phyloP scores from a whole-genome alignment of 306 rosid species.

The Cucurbita moschata region DNA sequence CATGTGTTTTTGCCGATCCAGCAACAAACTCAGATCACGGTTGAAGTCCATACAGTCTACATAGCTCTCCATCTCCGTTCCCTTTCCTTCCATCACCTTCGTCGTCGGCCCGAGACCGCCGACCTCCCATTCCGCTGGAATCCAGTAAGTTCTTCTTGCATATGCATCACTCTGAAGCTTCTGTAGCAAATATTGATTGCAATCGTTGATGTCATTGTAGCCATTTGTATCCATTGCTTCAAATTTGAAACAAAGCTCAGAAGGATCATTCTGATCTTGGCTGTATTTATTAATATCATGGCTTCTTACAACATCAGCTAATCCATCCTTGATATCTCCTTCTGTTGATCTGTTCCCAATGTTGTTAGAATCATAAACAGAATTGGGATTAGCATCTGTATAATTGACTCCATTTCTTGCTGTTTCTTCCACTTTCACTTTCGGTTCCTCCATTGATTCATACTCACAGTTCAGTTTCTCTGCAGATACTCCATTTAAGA shows the following conservation, averaged over 20 bases:
- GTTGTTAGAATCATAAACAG: slow-evolving; percentile 8
- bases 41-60: not conserved
- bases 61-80: not conserved
- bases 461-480: not conserved
- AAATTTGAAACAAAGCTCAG: not conserved
- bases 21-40: not conserved
- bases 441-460: slow-evolving; percentile 1
- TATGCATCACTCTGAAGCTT: not conserved
- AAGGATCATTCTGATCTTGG: not conserved
- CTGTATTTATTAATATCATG: not conserved
- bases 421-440: not conserved
- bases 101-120: not conserved
- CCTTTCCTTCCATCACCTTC: slow-evolving; percentile 8
- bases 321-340: slow-evolving; percentile 16
- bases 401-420: not conserved
- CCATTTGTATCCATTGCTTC: not conserved
- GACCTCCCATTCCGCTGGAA: not conserved
- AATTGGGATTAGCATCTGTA: not conserved
- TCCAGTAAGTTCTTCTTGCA: not conserved
- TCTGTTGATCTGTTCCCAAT: slow-evolving; percentile 9
- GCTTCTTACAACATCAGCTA: slow-evolving; percentile 1
- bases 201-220: not conserved
- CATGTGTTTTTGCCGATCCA: not conserved
- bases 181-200: not conserved
- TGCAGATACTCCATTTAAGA: not conserved